Conservation (phyloP, 1,284 basidiomycete genomes). For the Leucoagaricus sp. region DNA sequence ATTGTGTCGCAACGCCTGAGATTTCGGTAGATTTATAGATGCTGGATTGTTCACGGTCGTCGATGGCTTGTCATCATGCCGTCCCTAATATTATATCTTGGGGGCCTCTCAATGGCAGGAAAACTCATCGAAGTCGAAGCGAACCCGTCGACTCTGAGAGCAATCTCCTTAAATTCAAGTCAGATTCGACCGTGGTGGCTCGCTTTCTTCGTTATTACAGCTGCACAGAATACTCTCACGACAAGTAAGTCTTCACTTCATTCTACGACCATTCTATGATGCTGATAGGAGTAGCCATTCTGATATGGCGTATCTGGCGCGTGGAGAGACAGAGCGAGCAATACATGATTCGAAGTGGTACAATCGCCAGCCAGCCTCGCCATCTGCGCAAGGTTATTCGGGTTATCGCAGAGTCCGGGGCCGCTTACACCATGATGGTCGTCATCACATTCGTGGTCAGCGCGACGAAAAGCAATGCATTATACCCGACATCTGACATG, state of each 20-base stretch:
- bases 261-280: no score
- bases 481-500: conserved; percentile 12
- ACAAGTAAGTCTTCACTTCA: neutral
- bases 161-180: neutral
- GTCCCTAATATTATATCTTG: conserved; percentile 7
- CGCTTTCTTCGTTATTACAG: conserved; percentile 6
- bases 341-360: neutral
- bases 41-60: conserved; percentile 11
- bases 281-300: neutral
- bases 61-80: conserved; percentile 9
- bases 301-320: conserved; percentile 12
- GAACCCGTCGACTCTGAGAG: neutral
- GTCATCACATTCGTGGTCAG: conserved; percentile 8
- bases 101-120: neutral
- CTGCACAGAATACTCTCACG: conserved; percentile 7
- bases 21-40: conserved; percentile 8
- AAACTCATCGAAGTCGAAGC: conserved; percentile 6
- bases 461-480: conserved; percentile 1
- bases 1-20: neutral
- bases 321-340: conserved; percentile 12
- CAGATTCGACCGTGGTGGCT: conserved; percentile 11
- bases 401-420: conserved; percentile 10
- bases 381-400: conserved; percentile 11
- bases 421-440: conserved; percentile 8
- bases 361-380: neutral